Conservation (phyloP, 441 rosid genomes). For the Dalechampia spathulata region DNA sequence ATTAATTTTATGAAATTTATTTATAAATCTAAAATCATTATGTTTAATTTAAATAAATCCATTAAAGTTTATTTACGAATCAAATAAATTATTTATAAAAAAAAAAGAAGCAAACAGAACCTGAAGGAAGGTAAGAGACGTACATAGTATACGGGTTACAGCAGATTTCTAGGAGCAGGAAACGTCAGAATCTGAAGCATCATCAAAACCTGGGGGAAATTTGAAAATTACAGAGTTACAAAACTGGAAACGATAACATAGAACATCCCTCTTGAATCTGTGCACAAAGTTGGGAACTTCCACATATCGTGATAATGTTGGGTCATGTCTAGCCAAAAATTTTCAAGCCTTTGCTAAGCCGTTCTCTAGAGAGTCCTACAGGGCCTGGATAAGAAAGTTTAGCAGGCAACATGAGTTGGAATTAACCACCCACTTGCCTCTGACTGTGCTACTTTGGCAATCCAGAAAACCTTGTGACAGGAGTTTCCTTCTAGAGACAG, state of each 20-base stretch:
- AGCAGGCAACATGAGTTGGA: conserved; percentile 25
- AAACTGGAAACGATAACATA: conserved; percentile 27
- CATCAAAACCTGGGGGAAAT: conserved; percentile 11
- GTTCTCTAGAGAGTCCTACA: conserved; percentile 26
- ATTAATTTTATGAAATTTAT: no score
- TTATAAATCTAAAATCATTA: no score
- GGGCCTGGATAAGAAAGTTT: conserved; percentile 20
- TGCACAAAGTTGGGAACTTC: conserved; percentile 21
- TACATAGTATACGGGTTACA: no score
- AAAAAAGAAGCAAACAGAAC: no score
- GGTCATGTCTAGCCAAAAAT: conserved; percentile 31
- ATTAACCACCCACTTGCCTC: conserved; percentile 30
- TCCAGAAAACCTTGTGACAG: conserved; percentile 17
- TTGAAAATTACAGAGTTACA: conserved; percentile 20
- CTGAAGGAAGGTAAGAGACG: no score
- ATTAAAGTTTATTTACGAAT: no score
- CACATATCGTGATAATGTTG: conserved; percentile 15
- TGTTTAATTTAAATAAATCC: no score
- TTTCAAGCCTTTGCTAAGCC: conserved; percentile 26
- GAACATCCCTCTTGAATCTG: conserved; percentile 15
- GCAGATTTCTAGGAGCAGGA: no score
- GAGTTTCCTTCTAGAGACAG: conserved; percentile 28
- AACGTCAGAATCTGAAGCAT: conserved; percentile 12
- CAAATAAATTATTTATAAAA: no score
- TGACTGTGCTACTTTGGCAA: conserved; percentile 13